phyloP scores from a whole-genome alignment of 306 rosid genomes.

The Cicer bijugum region DNA sequence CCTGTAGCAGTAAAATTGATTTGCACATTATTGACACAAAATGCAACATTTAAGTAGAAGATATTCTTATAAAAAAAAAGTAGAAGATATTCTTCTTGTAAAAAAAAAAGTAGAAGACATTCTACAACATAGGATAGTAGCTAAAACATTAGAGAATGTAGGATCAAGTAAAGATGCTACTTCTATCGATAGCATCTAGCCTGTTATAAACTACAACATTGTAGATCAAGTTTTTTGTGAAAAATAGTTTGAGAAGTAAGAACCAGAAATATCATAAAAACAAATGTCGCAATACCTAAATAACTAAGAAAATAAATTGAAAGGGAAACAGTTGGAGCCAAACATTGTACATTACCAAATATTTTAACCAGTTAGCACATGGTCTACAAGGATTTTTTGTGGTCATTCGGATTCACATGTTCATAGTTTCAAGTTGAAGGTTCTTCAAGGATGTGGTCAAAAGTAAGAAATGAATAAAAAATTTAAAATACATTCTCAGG shows the following conservation, averaged over 20 bases:
- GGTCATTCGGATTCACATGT: constrained; percentile 16
- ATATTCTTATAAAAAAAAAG: neutral
- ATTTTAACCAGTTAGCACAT: constrained; percentile 12
- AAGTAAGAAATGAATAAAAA: neutral
- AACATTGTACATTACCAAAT: constrained; percentile 16
- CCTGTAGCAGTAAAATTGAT: constrained; percentile 49
- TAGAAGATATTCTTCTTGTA: neutral
- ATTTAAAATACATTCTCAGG: neutral
- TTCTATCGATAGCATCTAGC: neutral
- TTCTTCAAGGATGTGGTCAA: neutral
- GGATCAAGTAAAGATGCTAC: constrained; percentile 4
- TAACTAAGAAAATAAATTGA: neutral
- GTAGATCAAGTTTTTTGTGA: constrained; percentile 14
- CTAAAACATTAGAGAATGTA: constrained; percentile 21
- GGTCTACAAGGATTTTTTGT: neutral
- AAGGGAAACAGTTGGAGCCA: constrained; percentile 26
- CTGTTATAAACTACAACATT: constrained; percentile 13
- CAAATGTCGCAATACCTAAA: constrained; percentile 25
- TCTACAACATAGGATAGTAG: constrained; percentile 5
- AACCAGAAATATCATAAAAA: constrained; percentile 11
- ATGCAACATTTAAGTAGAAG: constrained; percentile 34
- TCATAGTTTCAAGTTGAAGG: constrained; percentile 17
- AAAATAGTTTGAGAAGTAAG: constrained; percentile 31
- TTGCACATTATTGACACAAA: constrained; percentile 32
- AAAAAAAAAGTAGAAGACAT: constrained; percentile 17